Evolutionary conservation across 140 eudicot genomes (phyloP), one percentile per base, ranked within the genome.

Genomic region (Senecio squalidus): DNA sequence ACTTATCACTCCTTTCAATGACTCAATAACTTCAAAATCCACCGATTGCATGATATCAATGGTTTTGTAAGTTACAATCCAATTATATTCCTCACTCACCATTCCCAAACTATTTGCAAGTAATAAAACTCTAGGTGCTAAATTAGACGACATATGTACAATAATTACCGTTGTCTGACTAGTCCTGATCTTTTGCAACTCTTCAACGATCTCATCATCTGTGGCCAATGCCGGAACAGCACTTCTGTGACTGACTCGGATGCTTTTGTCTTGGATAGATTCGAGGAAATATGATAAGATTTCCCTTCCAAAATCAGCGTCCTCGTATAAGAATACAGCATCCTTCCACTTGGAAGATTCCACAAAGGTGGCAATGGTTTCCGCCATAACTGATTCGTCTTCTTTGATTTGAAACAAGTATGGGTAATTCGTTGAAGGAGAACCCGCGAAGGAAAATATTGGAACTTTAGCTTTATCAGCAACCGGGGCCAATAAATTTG

Each of bases 381-480:
- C 50, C 54, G 77, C 40, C 66, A 74, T 61, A 47, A 29, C 28
- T 5, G 74, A 50, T 39, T 74, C 74, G 15, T 64, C 74, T 53
- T 58, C 64, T 38, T 70, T 41, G 27, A 74, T 55, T 65, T 78
- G 84, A 54, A 74, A 47, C 44, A 74, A 69, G 46, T 33, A 74
- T 0, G 78, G 78, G 28, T 72, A 36, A 6, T 67, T 50, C 59
- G 30, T 40, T 17, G 50, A 47, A 23, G 72, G 47, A 56, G 51
- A 38, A 34, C 78, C 45, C 43, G 66, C 58, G 2, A 76, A 60
- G 20, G 78, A 52, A 36, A 76, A 49, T 14, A 81, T 81, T 11
- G 87, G 87, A 45, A 81, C 80, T 53, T 60, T 43, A 15, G 60
- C 77, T 60, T 70, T 81, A 43, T 76, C 46, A 0, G 77, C 73